Percentiles rank a stretch among this genome's conserved stretches.
Conservation (phyloP, 169 alveolate species). For the Cryptosporidium parvum region DNA sequence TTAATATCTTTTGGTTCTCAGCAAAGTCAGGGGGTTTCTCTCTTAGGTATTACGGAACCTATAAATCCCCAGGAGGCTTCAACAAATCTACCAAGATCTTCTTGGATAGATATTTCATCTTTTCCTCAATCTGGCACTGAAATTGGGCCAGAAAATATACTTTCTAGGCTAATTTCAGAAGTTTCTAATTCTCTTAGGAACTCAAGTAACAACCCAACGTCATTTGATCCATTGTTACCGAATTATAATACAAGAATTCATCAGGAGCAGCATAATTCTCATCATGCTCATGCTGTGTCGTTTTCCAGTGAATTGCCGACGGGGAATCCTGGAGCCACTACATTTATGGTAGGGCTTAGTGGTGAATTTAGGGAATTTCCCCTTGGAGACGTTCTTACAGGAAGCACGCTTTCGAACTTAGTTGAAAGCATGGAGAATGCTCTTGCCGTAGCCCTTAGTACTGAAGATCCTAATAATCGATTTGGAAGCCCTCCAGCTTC, state of each 20-base stretch:
- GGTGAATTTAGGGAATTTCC: constrained; percentile 74
- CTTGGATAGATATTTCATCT: constrained; percentile 52
- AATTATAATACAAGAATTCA: neutral
- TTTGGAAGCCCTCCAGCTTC: constrained; percentile 89
- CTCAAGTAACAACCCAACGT: neutral
- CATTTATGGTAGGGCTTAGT: constrained; percentile 56
- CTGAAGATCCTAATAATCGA: constrained; percentile 87
- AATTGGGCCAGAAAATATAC: neutral
- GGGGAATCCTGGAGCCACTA: neutral
- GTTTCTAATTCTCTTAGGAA: constrained; percentile 30
- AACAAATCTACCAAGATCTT: constrained; percentile 10
- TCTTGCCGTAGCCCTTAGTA: constrained; percentile 77
- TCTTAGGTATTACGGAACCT: constrained; percentile 9
- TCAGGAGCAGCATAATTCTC: constrained; percentile 27
- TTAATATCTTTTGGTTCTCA: neutral
- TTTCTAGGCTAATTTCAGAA: constrained; percentile 60
- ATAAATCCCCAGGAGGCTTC: constrained; percentile 1
- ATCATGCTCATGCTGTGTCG: neutral
- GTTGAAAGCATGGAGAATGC: constrained; percentile 85
- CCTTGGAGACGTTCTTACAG: constrained; percentile 29
- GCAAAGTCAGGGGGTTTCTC: neutral
- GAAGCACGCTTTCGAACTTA: constrained; percentile 38
- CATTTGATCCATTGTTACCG: neutral
- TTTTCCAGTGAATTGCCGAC: neutral
- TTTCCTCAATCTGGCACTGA: constrained; percentile 23